These are phyloP conservation scores for Leccinum laetum DNA, from an alignment of 1,284 basidiomycete genomes.

Conservation along the genomic window DNA sequence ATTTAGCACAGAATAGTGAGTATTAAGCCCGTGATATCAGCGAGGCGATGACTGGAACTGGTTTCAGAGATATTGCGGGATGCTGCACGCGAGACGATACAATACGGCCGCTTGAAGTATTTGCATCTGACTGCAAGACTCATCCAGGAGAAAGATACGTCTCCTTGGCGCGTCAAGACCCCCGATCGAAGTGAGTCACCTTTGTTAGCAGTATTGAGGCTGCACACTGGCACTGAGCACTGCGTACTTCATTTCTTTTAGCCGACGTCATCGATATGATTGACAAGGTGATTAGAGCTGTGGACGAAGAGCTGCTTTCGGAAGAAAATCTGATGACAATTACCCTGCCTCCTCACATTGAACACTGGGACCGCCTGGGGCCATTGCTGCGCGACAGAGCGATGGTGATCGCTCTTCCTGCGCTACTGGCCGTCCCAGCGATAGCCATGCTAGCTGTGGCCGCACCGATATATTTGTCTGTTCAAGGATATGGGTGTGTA, in stretches of 20 bases:
- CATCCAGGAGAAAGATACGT: conserved; percentile 16
- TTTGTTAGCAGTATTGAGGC: background rate
- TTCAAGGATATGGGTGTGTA: no score
- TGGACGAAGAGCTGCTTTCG: conserved; percentile 19
- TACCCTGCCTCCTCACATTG: conserved; percentile 18
- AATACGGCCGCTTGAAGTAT: conserved; percentile 22
- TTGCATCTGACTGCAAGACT: conserved; percentile 19
- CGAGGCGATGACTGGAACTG: background rate
- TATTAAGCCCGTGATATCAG: background rate
- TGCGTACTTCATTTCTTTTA: background rate
- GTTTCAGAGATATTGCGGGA: conserved; percentile 8
- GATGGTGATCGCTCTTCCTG: no score
- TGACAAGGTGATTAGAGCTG: conserved; percentile 23
- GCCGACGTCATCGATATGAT: conserved; percentile 21
- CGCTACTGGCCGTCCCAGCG: no score
- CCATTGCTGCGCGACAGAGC: conserved; percentile 1
- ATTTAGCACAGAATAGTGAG: conserved; percentile 18
- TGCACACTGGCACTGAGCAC: background rate
- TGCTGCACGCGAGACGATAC: background rate
- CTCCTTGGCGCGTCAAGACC: conserved; percentile 15
- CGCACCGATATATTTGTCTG: no score
- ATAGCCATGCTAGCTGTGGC: no score
- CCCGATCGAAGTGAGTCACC: conserved; percentile 19
- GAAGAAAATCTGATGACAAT: conserved; percentile 24
- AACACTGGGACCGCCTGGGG: conserved; percentile 19